Evolutionary conservation across 768 basidiomycete genomes (phyloP), one percentile per base, ranked within the genome.

Genomic region (Macrocybe gigantea): DNA sequence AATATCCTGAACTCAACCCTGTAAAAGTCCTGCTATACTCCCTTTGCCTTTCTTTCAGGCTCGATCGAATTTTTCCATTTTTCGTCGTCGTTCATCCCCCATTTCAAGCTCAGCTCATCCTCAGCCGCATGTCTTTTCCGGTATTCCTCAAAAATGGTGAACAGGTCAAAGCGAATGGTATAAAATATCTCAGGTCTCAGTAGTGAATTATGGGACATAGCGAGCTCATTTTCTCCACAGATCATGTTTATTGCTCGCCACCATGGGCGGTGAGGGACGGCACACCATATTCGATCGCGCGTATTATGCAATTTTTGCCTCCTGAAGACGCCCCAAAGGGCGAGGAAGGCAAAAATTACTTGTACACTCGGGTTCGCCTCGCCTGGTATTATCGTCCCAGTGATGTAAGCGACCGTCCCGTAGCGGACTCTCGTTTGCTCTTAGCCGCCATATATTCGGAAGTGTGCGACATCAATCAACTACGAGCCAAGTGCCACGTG

Each of bases 301-400:
- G 95, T 57, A 91, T 99, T 70, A 95, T 99, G 86, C 91, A 94
- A 68, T 93, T 97, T 60, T 74, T 97, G 12, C 86, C 88, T 33
- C 84, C 90, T 7, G 82, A 85, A 64, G 84, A 85, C 45, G 72
- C 73, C 36, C 72, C 80, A 35, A 88, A 80, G 66, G 80, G 79
- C 48, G 72, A 75, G 52, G 82, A 82, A 47, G 78, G 78, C 56
- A 79, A 79, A 59, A 81, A 80, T 58, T 82, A 83, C 62, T 70
- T 75, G 12, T 85, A 80, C 64, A 84, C 86, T 56, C 87, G 90
- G 60, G 93, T 93, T 55, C 83, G 93, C 44, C 76, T 97, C 47
- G 91, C 91, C 39, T 93, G 93, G 82, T 98, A 94, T 72, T 96
- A 97, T 72, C 89, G 95, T 55, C 93, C 93, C 44, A 82, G 86